A percentile compares a stretch with the other conserved stretches of the same genome.
phyloP scores from a whole-genome alignment of 805 yeast genomes.

The Candida corydali region DNA sequence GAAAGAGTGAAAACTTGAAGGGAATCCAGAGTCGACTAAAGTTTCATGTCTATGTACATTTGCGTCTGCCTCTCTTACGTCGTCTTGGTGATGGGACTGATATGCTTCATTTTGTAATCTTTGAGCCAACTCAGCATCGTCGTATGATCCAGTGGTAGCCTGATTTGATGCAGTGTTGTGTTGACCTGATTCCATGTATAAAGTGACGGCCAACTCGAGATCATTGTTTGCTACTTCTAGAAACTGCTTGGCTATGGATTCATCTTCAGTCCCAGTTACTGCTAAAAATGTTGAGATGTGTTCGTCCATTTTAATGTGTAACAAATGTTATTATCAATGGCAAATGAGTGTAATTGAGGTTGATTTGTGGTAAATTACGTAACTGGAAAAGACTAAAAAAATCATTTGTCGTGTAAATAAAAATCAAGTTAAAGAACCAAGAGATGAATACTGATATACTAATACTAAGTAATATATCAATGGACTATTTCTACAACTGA shows the following conservation, averaged over 20 bases:
- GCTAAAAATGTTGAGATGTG: conserved; percentile 72
- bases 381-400: too few species aligned
- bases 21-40: conserved; percentile 45
- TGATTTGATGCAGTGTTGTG: conserved; percentile 7
- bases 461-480: too few species aligned
- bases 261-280: conserved; percentile 72
- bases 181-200: conserved; percentile 62
- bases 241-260: conserved; percentile 66
- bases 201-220: conserved; percentile 77
- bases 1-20: conserved; percentile 4
- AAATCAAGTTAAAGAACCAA: too few species aligned
- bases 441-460: too few species aligned
- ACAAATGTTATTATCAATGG: too few species aligned
- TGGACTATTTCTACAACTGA: too few species aligned
- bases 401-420: too few species aligned
- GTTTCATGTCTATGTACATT: conserved; percentile 79
- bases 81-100: conserved; percentile 19
- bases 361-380: too few species aligned
- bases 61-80: conserved; percentile 57
- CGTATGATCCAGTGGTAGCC: conserved; percentile 2
- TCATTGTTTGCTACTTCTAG: conserved; percentile 74
- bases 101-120: conserved; percentile 64
- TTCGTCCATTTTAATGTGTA: too few species aligned
- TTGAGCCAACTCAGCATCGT: conserved; percentile 55
- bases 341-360: too few species aligned